These are phyloP conservation scores for Globisporangium canariense DNA, from an alignment of 352 stramenopile species.

Conservation along the genomic window DNA sequence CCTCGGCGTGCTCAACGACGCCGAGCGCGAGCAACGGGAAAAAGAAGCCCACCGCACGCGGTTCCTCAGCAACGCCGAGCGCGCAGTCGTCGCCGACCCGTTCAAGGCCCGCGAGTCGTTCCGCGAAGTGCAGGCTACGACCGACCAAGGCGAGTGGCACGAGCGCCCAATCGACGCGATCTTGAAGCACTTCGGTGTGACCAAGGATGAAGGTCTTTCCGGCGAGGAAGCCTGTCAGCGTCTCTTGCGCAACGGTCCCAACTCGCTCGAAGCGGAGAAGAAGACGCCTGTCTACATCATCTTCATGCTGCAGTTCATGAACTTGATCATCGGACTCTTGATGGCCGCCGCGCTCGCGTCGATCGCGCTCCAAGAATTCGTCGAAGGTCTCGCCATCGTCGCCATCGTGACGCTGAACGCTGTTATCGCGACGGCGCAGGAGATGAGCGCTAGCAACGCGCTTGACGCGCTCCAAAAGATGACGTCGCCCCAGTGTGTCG, in stretches of 20 bases:
- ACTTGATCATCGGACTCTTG: conserved; percentile 72
- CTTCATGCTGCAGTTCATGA: conserved; percentile 75
- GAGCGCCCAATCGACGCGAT: conserved; percentile 31
- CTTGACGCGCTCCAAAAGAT: conserved; percentile 74
- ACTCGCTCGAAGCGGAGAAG: conserved; percentile 30
- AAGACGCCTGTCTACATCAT: conserved; percentile 52
- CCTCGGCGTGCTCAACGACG: conserved; percentile 17
- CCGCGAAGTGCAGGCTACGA: conserved; percentile 33
- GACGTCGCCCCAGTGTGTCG: conserved; percentile 59
- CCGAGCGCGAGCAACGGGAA: conserved; percentile 21
- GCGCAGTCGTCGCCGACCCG: conserved; percentile 39
- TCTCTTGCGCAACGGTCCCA: conserved; percentile 38
- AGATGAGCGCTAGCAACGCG: conserved; percentile 62
- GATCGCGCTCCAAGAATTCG: conserved; percentile 47
- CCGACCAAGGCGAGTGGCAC: conserved; percentile 53
- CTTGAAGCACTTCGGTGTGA: conserved; percentile 38
- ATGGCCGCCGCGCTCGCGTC: conserved; percentile 59
- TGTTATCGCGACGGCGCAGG: conserved; percentile 65
- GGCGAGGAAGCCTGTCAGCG: conserved; percentile 28
- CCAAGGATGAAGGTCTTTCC: conserved; percentile 35
- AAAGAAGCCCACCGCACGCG: conserved; percentile 34
- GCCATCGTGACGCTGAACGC: conserved; percentile 47
- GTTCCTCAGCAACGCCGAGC: conserved; percentile 55
- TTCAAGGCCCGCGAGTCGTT: conserved; percentile 63
- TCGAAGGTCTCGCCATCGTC: conserved; percentile 69